These are phyloP conservation scores for Chondrus crispus DNA, from an alignment of 23 red algal genomes.

Conservation along the genomic window DNA sequence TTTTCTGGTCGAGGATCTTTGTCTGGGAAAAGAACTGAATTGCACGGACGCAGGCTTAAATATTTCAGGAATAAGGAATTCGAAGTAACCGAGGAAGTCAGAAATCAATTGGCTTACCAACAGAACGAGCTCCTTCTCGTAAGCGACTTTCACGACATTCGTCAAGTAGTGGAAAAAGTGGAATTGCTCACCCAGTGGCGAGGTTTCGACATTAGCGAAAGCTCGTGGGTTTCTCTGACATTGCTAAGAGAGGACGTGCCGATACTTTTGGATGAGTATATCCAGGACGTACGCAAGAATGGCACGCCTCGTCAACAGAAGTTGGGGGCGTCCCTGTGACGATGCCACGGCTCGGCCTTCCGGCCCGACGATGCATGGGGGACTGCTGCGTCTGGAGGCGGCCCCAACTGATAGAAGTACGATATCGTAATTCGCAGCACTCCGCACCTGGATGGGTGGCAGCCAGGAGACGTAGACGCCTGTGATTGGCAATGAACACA, in stretches of 20 bases:
- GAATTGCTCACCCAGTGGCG: not conserved
- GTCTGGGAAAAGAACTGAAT: not conserved
- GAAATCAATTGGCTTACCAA: not conserved
- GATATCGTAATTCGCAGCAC: too few species aligned
- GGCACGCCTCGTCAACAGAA: not conserved
- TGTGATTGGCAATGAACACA: too few species aligned
- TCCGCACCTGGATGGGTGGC: too few species aligned
- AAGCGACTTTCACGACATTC: not conserved
- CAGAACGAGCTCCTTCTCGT: not conserved
- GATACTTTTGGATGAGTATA: not conserved
- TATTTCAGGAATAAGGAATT: not conserved
- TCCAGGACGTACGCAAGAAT: not conserved
- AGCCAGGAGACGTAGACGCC: too few species aligned
- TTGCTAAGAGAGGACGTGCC: not conserved
- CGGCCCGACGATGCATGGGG: too few species aligned
- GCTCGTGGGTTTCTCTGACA: not conserved
- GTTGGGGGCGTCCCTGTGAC: too few species aligned
- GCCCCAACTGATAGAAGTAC: too few species aligned
- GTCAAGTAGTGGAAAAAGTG: not conserved
- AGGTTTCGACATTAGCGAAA: not conserved
- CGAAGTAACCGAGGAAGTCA: not conserved
- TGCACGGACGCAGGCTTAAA: constrained; percentile 6
- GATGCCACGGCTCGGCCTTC: too few species aligned
- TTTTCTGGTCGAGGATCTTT: not conserved
- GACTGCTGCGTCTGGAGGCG: too few species aligned